Percentiles rank a stretch among this genome's conserved stretches.
These are phyloP conservation scores for Fomitopsis serialis DNA, from an alignment of 768 basidiomycete species.

Conservation along the genomic window DNA sequence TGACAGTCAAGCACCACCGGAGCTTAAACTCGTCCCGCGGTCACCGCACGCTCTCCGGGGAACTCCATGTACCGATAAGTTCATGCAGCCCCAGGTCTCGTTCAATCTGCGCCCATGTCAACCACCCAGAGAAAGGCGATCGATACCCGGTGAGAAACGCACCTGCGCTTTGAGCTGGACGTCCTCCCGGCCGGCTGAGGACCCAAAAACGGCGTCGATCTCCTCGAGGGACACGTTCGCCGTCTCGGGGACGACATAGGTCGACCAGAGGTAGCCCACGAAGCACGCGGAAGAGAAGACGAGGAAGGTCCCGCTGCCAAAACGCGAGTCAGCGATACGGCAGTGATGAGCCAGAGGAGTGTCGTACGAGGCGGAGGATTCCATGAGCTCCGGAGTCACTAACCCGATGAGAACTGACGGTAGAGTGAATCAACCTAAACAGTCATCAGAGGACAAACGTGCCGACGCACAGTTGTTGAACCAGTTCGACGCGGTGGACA, in stretches of 20 bases:
- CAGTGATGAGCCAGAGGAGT: background rate
- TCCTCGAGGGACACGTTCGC: constrained; percentile 73
- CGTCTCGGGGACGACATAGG: constrained; percentile 67
- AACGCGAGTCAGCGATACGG: background rate
- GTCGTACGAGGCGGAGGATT: constrained; percentile 51
- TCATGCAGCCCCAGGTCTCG: constrained; percentile 46
- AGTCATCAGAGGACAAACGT: background rate
- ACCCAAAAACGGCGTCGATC: constrained; percentile 63
- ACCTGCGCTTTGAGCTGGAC: constrained; percentile 47
- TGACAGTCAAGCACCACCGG: no score
- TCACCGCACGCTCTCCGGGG: background rate
- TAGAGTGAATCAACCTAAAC: background rate
- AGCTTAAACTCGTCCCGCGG: no score
- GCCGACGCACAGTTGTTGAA: constrained; percentile 57
- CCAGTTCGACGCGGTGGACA: constrained; percentile 87
- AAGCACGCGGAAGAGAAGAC: constrained; percentile 62
- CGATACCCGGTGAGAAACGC: constrained; percentile 9
- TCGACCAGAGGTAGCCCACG: constrained; percentile 67
- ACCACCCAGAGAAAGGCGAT: background rate
- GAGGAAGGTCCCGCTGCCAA: constrained; percentile 57
- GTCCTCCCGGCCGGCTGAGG: constrained; percentile 54
- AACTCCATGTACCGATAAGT: constrained; percentile 30
- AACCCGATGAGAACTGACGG: constrained; percentile 67
- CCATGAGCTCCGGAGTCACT: constrained; percentile 61
- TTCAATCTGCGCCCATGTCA: constrained; percentile 41